phyloP scores from a whole-genome alignment of 2,329 filamentous ascomycete genomes.

The Colletotrichum liriopes region DNA sequence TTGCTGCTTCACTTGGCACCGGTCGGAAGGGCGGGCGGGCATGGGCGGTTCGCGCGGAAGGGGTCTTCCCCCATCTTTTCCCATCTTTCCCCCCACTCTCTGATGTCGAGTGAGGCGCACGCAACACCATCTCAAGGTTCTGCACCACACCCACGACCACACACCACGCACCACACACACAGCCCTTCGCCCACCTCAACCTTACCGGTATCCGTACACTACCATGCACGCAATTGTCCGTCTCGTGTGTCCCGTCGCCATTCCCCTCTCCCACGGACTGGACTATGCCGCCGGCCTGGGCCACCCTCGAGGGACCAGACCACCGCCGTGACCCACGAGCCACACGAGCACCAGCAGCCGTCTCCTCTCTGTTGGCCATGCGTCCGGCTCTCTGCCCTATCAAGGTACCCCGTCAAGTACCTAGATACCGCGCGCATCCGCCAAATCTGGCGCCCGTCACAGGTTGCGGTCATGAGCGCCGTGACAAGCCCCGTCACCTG shows the following conservation, averaged over 20 bases:
- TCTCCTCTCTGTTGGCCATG: conserved; percentile 5
- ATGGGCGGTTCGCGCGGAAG: conserved; percentile 37
- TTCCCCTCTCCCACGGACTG: not conserved
- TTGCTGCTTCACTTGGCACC: conserved; percentile 23
- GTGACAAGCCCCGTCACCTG: conserved; percentile 39
- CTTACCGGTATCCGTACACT: not conserved
- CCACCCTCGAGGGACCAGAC: not conserved
- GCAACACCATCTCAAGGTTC: not conserved
- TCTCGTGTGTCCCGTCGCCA: not conserved
- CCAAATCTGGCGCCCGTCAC: conserved; percentile 29
- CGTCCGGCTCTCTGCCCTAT: conserved; percentile 26
- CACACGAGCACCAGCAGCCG: not conserved
- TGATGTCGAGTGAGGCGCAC: conserved; percentile 3
- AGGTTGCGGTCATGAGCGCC: conserved; percentile 23
- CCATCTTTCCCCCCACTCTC: conserved; percentile 2
- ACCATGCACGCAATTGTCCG: not conserved
- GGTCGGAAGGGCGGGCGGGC: conserved; percentile 22
- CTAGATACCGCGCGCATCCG: conserved; percentile 35
- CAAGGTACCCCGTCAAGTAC: conserved; percentile 34
- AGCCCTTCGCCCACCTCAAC: no score
- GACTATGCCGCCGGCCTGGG: not conserved
- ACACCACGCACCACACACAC: not conserved
- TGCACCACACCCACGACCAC: not conserved
- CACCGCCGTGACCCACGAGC: not conserved
- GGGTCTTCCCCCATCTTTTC: conserved; percentile 4